These are phyloP conservation scores for Penicillium hesseltinei DNA, from an alignment of 2,329 filamentous ascomycete species.

Conservation along the genomic window DNA sequence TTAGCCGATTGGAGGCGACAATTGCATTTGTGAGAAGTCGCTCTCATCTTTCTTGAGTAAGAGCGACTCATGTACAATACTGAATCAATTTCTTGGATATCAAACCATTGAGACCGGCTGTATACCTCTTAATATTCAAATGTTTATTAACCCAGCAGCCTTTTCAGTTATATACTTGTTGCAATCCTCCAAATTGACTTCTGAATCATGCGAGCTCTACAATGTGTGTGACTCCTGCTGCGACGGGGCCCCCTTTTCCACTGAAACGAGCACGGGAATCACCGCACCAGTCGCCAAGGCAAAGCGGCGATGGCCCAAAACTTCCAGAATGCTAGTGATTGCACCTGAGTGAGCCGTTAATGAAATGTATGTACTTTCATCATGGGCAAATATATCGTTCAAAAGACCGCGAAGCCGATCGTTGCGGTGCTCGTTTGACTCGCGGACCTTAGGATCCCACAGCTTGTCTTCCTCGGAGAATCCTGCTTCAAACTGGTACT, in stretches of 20 bases:
- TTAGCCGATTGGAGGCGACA: conserved; percentile 15
- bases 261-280: conserved; percentile 52
- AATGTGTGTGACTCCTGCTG: neutral
- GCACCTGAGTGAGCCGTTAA: conserved; percentile 60
- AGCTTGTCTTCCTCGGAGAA: conserved; percentile 57
- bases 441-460: conserved; percentile 50
- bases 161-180: conserved; percentile 9
- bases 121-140: conserved; percentile 17
- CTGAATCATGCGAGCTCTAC: neutral
- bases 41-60: conserved; percentile 1
- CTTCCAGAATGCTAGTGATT: conserved; percentile 53
- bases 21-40: conserved; percentile 15
- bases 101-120: conserved; percentile 1
- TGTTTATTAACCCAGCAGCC: conserved; percentile 24
- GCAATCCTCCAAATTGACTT: too few species aligned
- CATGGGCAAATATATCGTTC: conserved; percentile 53
- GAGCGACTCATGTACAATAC: conserved; percentile 22
- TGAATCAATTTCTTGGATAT: conserved; percentile 15
- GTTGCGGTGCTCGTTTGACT: conserved; percentile 51
- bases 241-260: conserved; percentile 25
- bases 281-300: conserved; percentile 50
- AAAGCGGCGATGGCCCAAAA: conserved; percentile 49
- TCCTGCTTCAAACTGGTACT: conserved; percentile 51
- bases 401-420: conserved; percentile 48
- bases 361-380: conserved; percentile 50